Base-by-base conservation (phyloP, 2,329 filamentous ascomycete genomes). In the Chalaropsis ovoidea region DNA sequence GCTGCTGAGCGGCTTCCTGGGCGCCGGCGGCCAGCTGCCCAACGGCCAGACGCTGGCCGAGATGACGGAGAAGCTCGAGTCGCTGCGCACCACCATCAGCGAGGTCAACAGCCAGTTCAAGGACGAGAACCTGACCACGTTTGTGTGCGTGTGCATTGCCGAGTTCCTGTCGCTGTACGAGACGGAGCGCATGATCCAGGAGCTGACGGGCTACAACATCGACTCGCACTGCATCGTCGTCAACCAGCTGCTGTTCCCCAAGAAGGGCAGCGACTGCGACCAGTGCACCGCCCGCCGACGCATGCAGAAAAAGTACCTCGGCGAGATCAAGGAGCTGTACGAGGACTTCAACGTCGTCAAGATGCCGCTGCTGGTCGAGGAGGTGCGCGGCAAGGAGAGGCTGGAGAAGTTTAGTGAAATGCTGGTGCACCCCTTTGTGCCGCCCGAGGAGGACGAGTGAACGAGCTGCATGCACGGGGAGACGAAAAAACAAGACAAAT, bases 251-350 rank as follows among this genome's bases (percentile, higher is more conserved):
- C 80, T 99, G 66, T 99, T 96, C 79, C 94, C 94, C 19, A 89
- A 89, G 76, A 82, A 86, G 70, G 87, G 86, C 64, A 95, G 88
- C 73, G 82, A 85, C 43, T 99, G 94, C 76, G 91, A 96, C 69
- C 94, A 99, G 80, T 99, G 94, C 77, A 95, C 91, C 74, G 89
- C 94, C 58, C 81, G 94, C 69, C 82, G 92, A 73, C 95, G 95
- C 80, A 99, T 99, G 94, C 94, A 99, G 81, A 94, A 91, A 81
- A 99, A 99, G 80, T 99, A 99, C 74, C 82, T 99, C 54, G 92
- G 97, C 74, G 93, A 99, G 81, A 97, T 97, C 72, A 92, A 95
- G 77, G 94, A 99, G 79, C 78, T 99, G 67, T 99, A 99, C 75
- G 94, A 99, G 76, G 76, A 77, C 68, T 99, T 99, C 79, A 96